phyloP scores from a whole-genome alignment of 1,139 yeast species.

The Komagataea norvegica region DNA sequence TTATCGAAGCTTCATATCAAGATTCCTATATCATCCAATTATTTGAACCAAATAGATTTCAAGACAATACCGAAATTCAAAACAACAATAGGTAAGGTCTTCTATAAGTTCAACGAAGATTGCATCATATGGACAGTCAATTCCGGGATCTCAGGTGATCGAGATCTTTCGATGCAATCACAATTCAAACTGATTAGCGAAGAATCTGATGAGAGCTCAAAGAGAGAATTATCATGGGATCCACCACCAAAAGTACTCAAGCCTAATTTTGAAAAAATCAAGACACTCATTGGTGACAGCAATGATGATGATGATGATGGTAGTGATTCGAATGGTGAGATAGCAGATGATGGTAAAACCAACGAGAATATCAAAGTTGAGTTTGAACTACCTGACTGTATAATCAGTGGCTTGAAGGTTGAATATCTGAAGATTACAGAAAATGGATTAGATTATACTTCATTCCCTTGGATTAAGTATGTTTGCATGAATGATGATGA shows the following conservation, averaged over 20 bases:
- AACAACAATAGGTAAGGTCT: slow-evolving; percentile 61
- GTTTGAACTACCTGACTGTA: slow-evolving; percentile 63
- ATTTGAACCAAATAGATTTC: slow-evolving; percentile 36
- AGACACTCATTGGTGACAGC: slow-evolving; percentile 34
- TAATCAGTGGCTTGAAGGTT: slow-evolving; percentile 69
- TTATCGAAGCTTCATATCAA: slow-evolving; percentile 54
- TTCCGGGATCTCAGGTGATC: slow-evolving; percentile 46
- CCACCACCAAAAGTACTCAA: slow-evolving; percentile 36
- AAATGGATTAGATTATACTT: slow-evolving; percentile 62
- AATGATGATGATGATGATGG: slow-evolving; percentile 37
- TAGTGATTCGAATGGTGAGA: too few relatives aligned
- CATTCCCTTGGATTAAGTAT: slow-evolving; percentile 81
- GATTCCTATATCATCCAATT: slow-evolving; percentile 46
- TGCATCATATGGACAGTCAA: slow-evolving; percentile 60
- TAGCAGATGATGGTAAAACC: too few relatives aligned
- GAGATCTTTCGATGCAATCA: slow-evolving; percentile 53
- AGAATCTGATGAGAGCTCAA: slow-evolving; percentile 34
- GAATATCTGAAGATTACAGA: slow-evolving; percentile 69
- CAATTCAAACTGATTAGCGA: slow-evolving; percentile 50
- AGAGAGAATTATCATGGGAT: slow-evolving; percentile 38
- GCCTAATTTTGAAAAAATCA: slow-evolving; percentile 33
- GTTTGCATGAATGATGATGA: slow-evolving; percentile 53
- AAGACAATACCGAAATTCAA: slow-evolving; percentile 55
- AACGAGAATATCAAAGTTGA: slow-evolving; percentile 45
- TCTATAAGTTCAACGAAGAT: slow-evolving; percentile 61